phyloP scores from a whole-genome alignment of 73 alveolate species.

The Effrenium voratum region DNA sequence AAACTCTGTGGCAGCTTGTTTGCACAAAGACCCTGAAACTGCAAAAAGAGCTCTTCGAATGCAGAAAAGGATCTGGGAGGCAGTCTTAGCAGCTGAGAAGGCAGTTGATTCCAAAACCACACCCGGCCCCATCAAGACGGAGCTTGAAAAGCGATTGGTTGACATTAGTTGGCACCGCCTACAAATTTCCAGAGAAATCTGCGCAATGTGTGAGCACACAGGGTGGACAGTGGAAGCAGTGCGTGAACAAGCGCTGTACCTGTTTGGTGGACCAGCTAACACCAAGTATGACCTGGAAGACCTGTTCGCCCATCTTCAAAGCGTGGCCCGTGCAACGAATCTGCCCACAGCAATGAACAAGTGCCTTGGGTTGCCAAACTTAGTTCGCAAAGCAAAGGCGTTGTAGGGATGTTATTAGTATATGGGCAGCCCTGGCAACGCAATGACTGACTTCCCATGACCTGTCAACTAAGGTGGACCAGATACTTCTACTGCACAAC shows the following conservation, averaged over 20 bases:
- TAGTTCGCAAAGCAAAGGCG: not conserved
- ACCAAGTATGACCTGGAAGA: conserved; percentile 29
- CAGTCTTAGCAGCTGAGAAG: not conserved
- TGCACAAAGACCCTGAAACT: not conserved
- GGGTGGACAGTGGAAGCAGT: not conserved
- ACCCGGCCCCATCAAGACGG: not conserved
- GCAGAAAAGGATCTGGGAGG: not conserved
- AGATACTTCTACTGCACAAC: not conserved
- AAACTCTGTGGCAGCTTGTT: not conserved
- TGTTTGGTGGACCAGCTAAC: not conserved
- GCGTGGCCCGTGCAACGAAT: not conserved
- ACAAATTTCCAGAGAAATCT: not conserved
- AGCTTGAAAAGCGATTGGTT: not conserved
- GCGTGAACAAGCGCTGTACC: not conserved
- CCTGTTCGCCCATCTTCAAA: conserved; percentile 1
- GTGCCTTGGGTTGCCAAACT: not conserved
- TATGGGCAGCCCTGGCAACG: not conserved
- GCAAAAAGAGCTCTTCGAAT: not conserved
- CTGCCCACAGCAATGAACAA: conserved; percentile 20
- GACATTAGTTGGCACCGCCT: not conserved
- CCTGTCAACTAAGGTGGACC: not conserved
- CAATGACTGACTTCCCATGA: not conserved
- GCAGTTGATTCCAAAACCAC: not conserved
- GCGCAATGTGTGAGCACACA: not conserved
- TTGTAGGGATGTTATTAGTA: not conserved